Percentiles rank a stretch among this genome's conserved stretches.
Evolutionary conservation across 805 yeast genomes (phyloP).

Genomic region (Hanseniaspora vineae): DNA sequence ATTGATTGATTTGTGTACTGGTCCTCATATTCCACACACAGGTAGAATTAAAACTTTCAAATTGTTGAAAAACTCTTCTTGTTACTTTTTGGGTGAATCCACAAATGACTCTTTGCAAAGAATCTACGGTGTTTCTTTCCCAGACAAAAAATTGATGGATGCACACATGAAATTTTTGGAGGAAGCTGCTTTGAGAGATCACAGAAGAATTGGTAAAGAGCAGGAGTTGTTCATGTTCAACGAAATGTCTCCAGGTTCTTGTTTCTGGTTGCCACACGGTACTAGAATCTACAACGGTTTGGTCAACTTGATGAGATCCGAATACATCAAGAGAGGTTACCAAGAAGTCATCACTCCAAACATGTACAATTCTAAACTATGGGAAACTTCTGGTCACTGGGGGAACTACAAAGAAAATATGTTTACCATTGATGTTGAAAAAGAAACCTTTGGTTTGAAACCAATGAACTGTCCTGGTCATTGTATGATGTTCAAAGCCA

Average conservation of each 20-base stretch:
- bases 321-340: conserved; percentile 87
- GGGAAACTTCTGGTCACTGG: conserved; percentile 99
- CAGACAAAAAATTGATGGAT: conserved; percentile 92
- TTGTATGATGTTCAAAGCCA: conserved; percentile 80
- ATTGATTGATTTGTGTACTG: conserved; percentile 89
- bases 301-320: conserved; percentile 63
- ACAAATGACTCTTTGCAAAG: conserved; percentile 92
- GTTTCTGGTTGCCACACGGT: conserved; percentile 99
- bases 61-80: conserved; percentile 87
- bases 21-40: conserved; percentile 96
- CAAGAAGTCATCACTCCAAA: conserved; percentile 98
- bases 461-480: conserved; percentile 94
- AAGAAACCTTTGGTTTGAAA: conserved; percentile 86
- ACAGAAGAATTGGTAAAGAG: conserved; percentile 90
- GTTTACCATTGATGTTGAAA: conserved; percentile 94
- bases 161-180: conserved; percentile 88
- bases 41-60: conserved; percentile 93
- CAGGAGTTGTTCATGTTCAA: conserved; percentile 93
- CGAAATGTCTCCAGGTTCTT: conserved; percentile 95
- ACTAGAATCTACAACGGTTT: conserved; percentile 89
- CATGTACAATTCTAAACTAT: conserved; percentile 92
- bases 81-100: conserved; percentile 90
- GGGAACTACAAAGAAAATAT: conserved; percentile 93
- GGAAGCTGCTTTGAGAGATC: conserved; percentile 94
- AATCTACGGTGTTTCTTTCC: conserved; percentile 96